Evolutionary conservation across 108 stramenopile genomes (phyloP).

Genomic region (Skeletonema potamos): DNA sequence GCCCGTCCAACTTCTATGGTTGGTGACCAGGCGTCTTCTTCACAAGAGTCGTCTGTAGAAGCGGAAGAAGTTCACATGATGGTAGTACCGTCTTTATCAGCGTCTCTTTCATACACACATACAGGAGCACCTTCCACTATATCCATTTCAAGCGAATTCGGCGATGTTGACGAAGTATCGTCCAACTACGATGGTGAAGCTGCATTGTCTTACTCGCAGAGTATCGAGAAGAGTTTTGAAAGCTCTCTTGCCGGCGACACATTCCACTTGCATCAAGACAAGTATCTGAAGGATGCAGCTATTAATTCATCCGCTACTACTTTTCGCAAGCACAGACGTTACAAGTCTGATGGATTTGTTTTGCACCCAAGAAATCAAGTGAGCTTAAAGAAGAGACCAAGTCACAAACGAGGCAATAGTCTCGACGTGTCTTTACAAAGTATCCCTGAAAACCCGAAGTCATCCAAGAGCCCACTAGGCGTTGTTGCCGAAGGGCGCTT

Average conservation of each 20-base stretch:
- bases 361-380: neutral
- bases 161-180: neutral
- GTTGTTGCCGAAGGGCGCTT: neutral
- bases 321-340: neutral
- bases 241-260: neutral
- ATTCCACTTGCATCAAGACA: neutral
- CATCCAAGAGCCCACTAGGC: neutral
- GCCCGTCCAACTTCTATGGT: neutral
- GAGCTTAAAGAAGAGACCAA: neutral
- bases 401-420: neutral
- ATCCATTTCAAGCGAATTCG: neutral
- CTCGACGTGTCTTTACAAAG: neutral
- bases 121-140: neutral
- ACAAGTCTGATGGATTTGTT: neutral
- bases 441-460: neutral
- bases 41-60: neutral
- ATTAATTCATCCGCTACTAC: neutral
- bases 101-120: neutral
- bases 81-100: neutral
- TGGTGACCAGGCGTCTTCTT: neutral
- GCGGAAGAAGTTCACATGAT: neutral
- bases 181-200: neutral
- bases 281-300: neutral
- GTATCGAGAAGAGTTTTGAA: neutral
- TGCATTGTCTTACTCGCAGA: neutral